Conservation (phyloP, 129 eudicot genomes). For the Artemisia annua region DNA sequence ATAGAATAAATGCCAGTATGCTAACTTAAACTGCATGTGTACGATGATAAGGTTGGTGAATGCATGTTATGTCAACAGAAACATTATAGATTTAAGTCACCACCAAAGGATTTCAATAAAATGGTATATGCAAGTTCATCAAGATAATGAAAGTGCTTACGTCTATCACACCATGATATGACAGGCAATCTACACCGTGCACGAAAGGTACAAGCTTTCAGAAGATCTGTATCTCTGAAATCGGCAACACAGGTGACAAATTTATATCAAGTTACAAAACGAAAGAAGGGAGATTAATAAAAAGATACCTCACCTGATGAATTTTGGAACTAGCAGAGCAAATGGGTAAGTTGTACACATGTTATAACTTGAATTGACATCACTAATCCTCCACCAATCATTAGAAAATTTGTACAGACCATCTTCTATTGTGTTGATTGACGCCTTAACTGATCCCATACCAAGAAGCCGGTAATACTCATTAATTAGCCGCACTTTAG, state of each 20-base stretch:
- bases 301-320: conserved; percentile 51
- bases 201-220: conserved; percentile 86
- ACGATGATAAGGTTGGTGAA: no score
- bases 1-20: conserved; percentile 22
- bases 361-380: conserved; percentile 66
- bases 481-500: conserved; percentile 76
- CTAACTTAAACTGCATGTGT: background rate
- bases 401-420: conserved; percentile 70
- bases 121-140: background rate
- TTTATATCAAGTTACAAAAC: background rate
- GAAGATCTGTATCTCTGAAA: conserved; percentile 80
- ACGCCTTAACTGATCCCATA: conserved; percentile 46
- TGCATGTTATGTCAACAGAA: background rate
- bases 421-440: conserved; percentile 50
- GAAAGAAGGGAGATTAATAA: background rate
- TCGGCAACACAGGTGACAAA: conserved; percentile 25
- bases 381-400: conserved; percentile 86
- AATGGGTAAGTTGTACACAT: conserved; percentile 87
- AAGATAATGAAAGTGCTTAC: conserved; percentile 33
- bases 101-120: background rate
- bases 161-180: conserved; percentile 85
- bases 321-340: conserved; percentile 88
- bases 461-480: conserved; percentile 96
- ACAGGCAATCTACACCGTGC: conserved; percentile 94
- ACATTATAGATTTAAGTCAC: background rate